Percentiles rank a stretch among this genome's conserved stretches.
Evolutionary conservation across 345 rosid genomes (phyloP).

Genomic region (Syzygium jambos): DNA sequence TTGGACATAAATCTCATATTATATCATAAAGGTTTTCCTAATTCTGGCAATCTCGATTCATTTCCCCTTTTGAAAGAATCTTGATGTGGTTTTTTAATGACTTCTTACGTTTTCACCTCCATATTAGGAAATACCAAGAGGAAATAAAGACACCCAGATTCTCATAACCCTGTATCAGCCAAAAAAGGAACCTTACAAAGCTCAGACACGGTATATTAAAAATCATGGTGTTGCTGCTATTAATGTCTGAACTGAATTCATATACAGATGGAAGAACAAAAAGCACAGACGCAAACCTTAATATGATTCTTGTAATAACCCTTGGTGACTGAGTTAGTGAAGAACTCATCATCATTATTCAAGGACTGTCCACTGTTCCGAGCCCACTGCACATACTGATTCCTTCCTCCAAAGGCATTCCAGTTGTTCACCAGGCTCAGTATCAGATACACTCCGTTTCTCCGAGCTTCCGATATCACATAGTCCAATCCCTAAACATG

Average conservation of each 20-base stretch:
- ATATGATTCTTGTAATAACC: conserved; percentile 56
- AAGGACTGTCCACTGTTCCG: conserved; percentile 23
- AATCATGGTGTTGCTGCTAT: background rate
- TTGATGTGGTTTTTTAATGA: background rate
- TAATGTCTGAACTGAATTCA: background rate
- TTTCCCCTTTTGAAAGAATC: background rate
- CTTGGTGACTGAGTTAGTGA: conserved; percentile 36
- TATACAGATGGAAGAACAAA: background rate
- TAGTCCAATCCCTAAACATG: conserved; percentile 55
- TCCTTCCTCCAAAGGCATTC: conserved; percentile 52
- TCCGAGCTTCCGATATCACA: conserved; percentile 59
- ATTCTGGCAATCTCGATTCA: background rate
- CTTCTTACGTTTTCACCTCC: background rate
- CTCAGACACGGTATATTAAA: background rate
- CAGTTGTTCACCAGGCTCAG: conserved; percentile 66
- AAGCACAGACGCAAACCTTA: conserved; percentile 22
- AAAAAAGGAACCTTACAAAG: background rate
- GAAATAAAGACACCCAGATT: background rate
- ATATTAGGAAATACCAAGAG: background rate
- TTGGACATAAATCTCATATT: background rate
- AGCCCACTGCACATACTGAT: conserved; percentile 66
- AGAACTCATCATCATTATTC: conserved; percentile 50
- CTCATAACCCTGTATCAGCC: background rate
- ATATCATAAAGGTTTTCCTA: background rate
- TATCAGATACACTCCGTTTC: conserved; percentile 34